phyloP scores from a whole-genome alignment of 257 asterid genomes.

The Solanum gandarillasii region DNA sequence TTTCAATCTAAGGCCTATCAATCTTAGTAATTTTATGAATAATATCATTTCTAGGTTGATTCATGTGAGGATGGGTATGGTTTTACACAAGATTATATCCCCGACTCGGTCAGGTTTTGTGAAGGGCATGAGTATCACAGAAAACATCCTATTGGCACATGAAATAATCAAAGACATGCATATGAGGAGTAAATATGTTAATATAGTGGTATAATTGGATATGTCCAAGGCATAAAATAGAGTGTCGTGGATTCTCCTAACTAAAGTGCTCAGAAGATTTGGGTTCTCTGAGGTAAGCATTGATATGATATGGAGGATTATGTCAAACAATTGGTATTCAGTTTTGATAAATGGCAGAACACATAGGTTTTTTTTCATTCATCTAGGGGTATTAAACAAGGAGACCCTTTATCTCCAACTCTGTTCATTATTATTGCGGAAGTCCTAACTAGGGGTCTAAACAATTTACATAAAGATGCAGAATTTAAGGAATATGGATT shows the following conservation, averaged over 20 bases:
- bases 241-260: too few relatives aligned
- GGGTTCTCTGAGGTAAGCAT: neutral
- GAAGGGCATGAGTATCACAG: rapidly evolving
- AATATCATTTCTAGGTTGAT: neutral
- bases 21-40: too few relatives aligned
- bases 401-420: neutral
- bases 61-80: neutral
- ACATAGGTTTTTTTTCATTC: neutral
- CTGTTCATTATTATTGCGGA: too few relatives aligned
- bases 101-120: neutral
- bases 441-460: too few relatives aligned
- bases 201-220: neutral
- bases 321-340: too few relatives aligned
- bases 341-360: neutral
- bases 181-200: neutral
- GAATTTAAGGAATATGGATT: too few relatives aligned
- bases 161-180: too few relatives aligned
- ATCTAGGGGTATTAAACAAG: neutral
- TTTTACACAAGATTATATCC: neutral
- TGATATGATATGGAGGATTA: neutral
- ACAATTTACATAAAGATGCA: too few relatives aligned
- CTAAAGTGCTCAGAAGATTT: neutral
- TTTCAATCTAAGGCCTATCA: too few relatives aligned
- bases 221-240: neutral
- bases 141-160: neutral